Conservation (phyloP, 1,284 basidiomycete species). For the Pholiota adiposa region DNA sequence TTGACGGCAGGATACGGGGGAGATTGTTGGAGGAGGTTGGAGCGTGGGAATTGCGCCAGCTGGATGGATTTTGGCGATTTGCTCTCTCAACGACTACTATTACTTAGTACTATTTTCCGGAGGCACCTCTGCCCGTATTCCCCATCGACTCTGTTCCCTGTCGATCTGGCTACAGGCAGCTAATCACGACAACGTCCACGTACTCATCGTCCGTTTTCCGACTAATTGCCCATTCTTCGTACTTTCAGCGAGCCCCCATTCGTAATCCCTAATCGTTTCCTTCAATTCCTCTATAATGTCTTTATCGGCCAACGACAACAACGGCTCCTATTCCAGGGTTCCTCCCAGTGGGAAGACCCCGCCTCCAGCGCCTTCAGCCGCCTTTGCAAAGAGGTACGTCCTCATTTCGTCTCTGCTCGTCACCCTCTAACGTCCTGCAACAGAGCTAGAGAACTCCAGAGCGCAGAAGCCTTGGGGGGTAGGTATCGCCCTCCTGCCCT, state of each 20-base stretch:
- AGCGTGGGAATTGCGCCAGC: constrained; percentile 42
- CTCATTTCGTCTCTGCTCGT: constrained; percentile 16
- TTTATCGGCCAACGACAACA: constrained; percentile 81
- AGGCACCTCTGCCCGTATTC: constrained; percentile 41
- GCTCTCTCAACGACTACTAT: constrained; percentile 38
- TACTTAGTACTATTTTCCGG: constrained; percentile 46
- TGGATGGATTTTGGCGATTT: constrained; percentile 27
- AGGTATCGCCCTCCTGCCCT: constrained; percentile 83
- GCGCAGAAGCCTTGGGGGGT: constrained; percentile 60
- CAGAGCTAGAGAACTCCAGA: constrained; percentile 78
- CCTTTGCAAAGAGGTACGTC: constrained; percentile 81
- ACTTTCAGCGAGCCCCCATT: constrained; percentile 39
- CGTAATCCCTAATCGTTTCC: constrained; percentile 84
- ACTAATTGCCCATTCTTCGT: constrained; percentile 50
- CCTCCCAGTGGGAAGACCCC: constrained; percentile 83
- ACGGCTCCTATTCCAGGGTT: constrained; percentile 75
- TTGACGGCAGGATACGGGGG: too few species aligned
- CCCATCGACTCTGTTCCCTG: constrained; percentile 34
- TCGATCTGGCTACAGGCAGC: constrained; percentile 4
- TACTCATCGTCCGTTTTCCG: constrained; percentile 35
- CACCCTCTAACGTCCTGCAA: constrained; percentile 12
- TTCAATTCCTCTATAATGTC: constrained; percentile 80
- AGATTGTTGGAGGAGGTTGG: too few species aligned
- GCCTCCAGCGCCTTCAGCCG: constrained; percentile 87
- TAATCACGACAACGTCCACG: constrained; percentile 40